Base-by-base conservation (phyloP, 495 filamentous ascomycete genomes). In the Aspergillus affinis region DNA sequence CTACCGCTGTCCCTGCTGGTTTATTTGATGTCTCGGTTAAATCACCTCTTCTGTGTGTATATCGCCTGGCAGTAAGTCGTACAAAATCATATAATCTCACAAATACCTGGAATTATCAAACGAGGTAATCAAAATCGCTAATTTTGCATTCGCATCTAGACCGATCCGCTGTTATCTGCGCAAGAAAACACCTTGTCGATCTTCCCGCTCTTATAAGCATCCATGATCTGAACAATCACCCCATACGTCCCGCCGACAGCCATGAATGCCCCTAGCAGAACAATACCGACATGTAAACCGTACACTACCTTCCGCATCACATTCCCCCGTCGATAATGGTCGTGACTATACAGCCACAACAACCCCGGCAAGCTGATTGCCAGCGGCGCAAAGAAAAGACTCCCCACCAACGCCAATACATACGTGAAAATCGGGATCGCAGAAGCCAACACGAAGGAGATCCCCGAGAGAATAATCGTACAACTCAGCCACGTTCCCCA, bases 371-470 rank as follows among this genome's bases (percentile, higher is more conserved):
- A 66, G 19, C 59, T 64, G 26, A 81, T 75, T 3, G 72, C 71
- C 62, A 78, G 45, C 26, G 76, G 72, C 32, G 75, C 75, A 64
- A 76, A 79, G 21, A 68, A 69, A 21, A 77, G 51, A 7, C 62
- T 63, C 0, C 72, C 72, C 2, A 81, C 75, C 10, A 83, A 60
- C 0, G 77, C 79, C 26, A 91, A 64, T 32, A 91, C 68, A 51
- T 85, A 82, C 51, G 81, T 84, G 74, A 91, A 91, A 66, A 88
- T 83, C 0, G 89, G 89, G 27, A 92, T 88, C 5, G 84, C 82
- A 57, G 82, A 81, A 7, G 88, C 87, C 65, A 92, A 79, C 56
- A 90, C 63, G 76, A 84, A 90, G 0, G 87, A 82, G 10, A 88
- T 64, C 5, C 85, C 58, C 60, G 85, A 85, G 55, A 90, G 69